These are phyloP conservation scores for Athelia sp. DNA, from an alignment of 1,284 basidiomycete genomes.

Conservation along the genomic window DNA sequence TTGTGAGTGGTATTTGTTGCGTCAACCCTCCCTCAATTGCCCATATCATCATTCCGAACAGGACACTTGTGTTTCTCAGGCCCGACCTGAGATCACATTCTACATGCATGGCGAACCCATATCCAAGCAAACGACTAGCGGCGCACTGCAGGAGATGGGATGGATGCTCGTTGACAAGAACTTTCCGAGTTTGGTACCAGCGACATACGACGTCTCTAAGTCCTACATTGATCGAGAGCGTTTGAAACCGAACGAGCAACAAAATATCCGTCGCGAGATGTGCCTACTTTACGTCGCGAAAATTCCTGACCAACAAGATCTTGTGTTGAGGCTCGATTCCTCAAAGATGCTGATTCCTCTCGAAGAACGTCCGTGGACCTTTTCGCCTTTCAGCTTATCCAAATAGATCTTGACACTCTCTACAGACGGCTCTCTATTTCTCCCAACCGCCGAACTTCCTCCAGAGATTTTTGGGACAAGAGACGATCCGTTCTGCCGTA, in stretches of 20 bases:
- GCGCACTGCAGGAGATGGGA: neutral
- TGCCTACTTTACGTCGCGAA: neutral
- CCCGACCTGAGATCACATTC: neutral
- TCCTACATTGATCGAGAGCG: neutral
- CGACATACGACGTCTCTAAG: neutral
- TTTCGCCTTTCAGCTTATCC: no score
- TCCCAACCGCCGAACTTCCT: neutral
- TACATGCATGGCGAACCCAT: neutral
- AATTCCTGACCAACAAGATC: neutral
- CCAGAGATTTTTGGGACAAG: neutral
- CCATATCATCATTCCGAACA: neutral
- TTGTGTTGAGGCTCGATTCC: neutral
- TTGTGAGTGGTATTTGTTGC: neutral
- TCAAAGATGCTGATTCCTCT: neutral
- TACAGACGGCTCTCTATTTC: neutral
- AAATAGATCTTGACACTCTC: no score
- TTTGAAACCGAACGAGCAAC: neutral
- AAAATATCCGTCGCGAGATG: neutral
- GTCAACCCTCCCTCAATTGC: neutral
- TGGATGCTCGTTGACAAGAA: neutral
- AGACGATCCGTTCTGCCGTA: no score
- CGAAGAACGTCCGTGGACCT: no score
- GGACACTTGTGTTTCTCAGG: neutral
- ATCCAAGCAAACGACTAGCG: neutral
- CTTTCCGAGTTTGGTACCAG: neutral